These are phyloP conservation scores for Leishmania braziliensis DNA, from an alignment of 208 protist species.

Conservation along the genomic window DNA sequence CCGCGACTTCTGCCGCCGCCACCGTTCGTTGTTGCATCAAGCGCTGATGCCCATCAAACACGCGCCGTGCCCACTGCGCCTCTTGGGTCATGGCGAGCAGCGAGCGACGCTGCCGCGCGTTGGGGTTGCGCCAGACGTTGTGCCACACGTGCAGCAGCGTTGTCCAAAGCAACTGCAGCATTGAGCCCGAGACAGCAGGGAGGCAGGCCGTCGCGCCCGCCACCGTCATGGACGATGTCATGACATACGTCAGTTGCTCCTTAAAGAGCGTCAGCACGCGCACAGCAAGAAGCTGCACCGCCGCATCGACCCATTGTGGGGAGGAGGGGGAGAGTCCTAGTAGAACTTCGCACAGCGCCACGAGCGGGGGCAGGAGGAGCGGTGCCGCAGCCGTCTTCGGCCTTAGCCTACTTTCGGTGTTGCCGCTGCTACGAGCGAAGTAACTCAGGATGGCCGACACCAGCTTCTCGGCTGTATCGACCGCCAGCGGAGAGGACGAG, in stretches of 20 bases:
- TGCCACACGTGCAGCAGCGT: constrained; percentile 72
- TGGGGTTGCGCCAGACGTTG: constrained; percentile 51
- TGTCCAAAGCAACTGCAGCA: constrained; percentile 50
- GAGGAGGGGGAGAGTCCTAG: constrained; percentile 10
- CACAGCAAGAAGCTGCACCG: constrained; percentile 70
- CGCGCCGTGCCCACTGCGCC: constrained; percentile 33
- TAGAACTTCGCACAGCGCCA: constrained; percentile 57
- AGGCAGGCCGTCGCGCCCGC: constrained; percentile 1
- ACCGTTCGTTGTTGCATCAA: constrained; percentile 4
- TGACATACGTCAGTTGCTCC: constrained; percentile 21
- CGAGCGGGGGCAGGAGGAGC: constrained; percentile 57
- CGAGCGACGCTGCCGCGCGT: constrained; percentile 54
- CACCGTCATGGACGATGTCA: constrained; percentile 4
- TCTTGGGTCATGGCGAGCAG: constrained; percentile 13
- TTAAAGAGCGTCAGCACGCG: constrained; percentile 56
- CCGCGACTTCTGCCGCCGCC: background rate
- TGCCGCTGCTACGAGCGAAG: constrained; percentile 12
- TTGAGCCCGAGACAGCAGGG: constrained; percentile 9
- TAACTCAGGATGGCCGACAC: constrained; percentile 18
- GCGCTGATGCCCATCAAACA: constrained; percentile 32
- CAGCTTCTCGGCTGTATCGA: constrained; percentile 29
- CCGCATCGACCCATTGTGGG: constrained; percentile 55
- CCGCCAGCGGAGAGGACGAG: constrained; percentile 1
- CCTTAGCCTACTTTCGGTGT: constrained; percentile 2
- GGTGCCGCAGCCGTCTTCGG: constrained; percentile 41